Evolutionary conservation across 2,329 filamentous ascomycete species (phyloP).

Genomic region (Cucurbitaria berberidis): DNA sequence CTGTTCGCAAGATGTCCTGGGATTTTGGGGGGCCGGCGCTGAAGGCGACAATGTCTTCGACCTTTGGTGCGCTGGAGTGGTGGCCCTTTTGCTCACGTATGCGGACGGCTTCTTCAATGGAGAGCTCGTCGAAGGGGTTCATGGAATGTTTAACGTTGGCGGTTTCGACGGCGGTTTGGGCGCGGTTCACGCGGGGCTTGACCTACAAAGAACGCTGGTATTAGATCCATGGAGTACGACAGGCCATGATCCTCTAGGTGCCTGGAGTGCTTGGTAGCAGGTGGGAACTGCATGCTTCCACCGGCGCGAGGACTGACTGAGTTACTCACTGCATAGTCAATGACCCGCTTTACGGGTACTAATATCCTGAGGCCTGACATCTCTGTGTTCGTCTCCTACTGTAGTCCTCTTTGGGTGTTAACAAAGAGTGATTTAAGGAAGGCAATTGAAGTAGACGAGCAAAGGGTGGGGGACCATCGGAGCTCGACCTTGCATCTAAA

Average conservation of each 20-base stretch:
- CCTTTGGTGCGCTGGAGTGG: constrained; percentile 47
- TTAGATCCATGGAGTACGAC: not conserved
- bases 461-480: constrained; percentile 28
- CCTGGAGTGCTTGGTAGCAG: not conserved
- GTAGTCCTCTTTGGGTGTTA: not conserved
- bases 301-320: not conserved
- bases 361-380: constrained; percentile 61
- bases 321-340: constrained; percentile 62
- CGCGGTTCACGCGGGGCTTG: constrained; percentile 73
- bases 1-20: constrained; percentile 87
- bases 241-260: not conserved
- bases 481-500: constrained; percentile 10
- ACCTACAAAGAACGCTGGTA: constrained; percentile 54
- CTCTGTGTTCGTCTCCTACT: not conserved
- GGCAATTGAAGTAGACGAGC: constrained; percentile 3
- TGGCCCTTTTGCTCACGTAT: constrained; percentile 80
- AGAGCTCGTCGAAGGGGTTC: constrained; percentile 99
- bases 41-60: constrained; percentile 90
- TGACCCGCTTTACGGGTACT: constrained; percentile 63
- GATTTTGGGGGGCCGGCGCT: constrained; percentile 87
- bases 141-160: constrained; percentile 95
- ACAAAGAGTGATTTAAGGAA: constrained; percentile 14
- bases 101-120: constrained; percentile 92
- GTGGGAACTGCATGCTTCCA: not conserved
- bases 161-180: constrained; percentile 87